phyloP scores from a whole-genome alignment of 441 rosid species.

The Cnidoscolus chayamansa region DNA sequence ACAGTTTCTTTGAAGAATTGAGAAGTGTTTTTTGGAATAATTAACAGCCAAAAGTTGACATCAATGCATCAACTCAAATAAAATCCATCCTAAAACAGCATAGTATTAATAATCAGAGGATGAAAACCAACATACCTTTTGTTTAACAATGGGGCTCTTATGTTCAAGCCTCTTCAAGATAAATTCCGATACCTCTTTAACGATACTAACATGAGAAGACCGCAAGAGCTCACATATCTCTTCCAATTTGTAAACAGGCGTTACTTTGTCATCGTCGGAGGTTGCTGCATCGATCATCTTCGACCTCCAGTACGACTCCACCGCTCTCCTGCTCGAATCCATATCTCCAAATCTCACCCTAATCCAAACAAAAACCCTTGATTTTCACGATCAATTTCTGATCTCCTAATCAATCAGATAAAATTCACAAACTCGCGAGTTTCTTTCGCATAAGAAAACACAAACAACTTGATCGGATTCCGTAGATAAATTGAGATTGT shows the following conservation, averaged over 20 bases:
- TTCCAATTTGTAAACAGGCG: constrained; percentile 93
- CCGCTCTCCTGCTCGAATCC: constrained; percentile 99
- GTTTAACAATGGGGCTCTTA: constrained; percentile 88
- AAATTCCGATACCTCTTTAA: constrained; percentile 82
- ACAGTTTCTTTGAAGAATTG: background rate
- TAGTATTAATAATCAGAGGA: background rate
- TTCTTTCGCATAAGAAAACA: background rate
- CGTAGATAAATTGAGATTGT: background rate
- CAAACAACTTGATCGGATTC: background rate
- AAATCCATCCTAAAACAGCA: background rate
- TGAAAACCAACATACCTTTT: constrained; percentile 55
- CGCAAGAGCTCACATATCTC: constrained; percentile 90
- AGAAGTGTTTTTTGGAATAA: background rate
- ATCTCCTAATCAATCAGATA: constrained; percentile 10
- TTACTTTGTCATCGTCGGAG: constrained; percentile 81
- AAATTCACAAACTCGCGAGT: background rate
- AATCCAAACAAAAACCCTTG: constrained; percentile 2
- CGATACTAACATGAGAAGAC: constrained; percentile 73
- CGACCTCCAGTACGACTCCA: constrained; percentile 98
- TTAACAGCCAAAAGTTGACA: background rate
- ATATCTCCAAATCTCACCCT: constrained; percentile 25
- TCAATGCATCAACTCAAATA: background rate
- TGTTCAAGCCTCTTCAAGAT: constrained; percentile 84
- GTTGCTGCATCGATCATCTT: constrained; percentile 88
- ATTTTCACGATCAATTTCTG: background rate